Conservation (phyloP, 352 stramenopile species). For the Discostella stelligera region DNA sequence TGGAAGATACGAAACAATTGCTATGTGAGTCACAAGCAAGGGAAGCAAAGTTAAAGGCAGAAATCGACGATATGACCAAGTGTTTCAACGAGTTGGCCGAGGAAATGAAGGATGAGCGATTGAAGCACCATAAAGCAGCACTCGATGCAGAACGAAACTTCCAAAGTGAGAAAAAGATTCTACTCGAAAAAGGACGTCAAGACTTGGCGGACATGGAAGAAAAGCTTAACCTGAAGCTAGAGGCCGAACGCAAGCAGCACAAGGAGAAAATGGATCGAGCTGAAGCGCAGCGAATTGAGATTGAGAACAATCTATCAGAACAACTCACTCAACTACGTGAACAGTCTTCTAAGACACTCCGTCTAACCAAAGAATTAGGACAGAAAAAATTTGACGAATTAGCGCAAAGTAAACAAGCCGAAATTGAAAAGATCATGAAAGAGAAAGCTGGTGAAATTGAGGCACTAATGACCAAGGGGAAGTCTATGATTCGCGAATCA, state of each 20-base stretch:
- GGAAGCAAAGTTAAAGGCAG: constrained; percentile 45
- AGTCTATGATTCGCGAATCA: constrained; percentile 33
- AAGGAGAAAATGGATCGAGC: constrained; percentile 47
- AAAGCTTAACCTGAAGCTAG: constrained; percentile 37
- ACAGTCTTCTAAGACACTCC: constrained; percentile 30
- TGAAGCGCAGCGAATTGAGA: constrained; percentile 32
- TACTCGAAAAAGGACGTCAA: constrained; percentile 34
- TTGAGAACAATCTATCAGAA: constrained; percentile 39
- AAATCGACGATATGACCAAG: constrained; percentile 48
- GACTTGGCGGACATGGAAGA: constrained; percentile 43
- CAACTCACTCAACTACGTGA: constrained; percentile 36
- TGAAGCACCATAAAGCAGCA: constrained; percentile 42
- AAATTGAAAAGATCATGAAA: constrained; percentile 34
- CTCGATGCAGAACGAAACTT: constrained; percentile 45
- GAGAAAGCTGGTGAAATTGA: constrained; percentile 49
- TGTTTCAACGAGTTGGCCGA: constrained; percentile 45
- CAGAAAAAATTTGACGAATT: constrained; percentile 39
- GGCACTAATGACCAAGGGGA: constrained; percentile 37
- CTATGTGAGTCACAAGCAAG: constrained; percentile 50
- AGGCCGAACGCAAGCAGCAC: constrained; percentile 42
- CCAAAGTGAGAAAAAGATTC: constrained; percentile 42
- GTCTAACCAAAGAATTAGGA: constrained; percentile 32
- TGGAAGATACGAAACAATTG: constrained; percentile 57
- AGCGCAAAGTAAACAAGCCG: constrained; percentile 40
- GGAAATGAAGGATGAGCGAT: constrained; percentile 51